Percentiles rank a stretch among this genome's conserved stretches.
phyloP scores from a whole-genome alignment of 495 filamentous ascomycete species.

The Tuber melanosporum region DNA sequence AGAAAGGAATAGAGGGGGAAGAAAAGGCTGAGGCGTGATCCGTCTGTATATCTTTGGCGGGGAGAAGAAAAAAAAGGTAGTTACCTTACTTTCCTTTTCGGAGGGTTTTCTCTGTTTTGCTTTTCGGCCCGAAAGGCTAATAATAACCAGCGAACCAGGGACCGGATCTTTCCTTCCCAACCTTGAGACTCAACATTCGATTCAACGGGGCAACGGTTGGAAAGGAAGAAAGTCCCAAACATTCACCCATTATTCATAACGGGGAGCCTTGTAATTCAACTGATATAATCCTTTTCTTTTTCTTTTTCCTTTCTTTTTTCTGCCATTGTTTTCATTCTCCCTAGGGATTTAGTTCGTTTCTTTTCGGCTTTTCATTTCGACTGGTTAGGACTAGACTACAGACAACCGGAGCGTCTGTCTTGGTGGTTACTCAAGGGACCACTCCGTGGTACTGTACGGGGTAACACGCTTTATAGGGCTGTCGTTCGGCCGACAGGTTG shows the following conservation, averaged over 20 bases:
- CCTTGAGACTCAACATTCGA: neutral
- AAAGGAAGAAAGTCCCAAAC: constrained; percentile 1
- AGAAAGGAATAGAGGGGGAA: neutral
- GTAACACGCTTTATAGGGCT: neutral
- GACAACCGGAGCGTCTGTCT: neutral
- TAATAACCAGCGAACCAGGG: constrained; percentile 4
- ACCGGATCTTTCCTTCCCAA: neutral
- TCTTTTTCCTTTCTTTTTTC: neutral
- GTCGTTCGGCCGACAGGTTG: neutral
- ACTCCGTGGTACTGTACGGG: neutral
- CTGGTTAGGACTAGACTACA: neutral
- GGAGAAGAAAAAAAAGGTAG: neutral
- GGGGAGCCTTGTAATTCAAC: neutral
- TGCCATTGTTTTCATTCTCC: neutral
- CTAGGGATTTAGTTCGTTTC: neutral
- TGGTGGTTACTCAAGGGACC: constrained; percentile 4
- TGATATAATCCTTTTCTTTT: neutral
- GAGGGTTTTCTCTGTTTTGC: neutral
- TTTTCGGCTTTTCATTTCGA: neutral
- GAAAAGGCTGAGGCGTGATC: neutral
- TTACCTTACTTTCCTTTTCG: neutral
- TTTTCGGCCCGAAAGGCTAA: constrained; percentile 2
- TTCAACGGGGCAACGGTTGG: constrained; percentile 2
- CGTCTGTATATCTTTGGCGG: neutral
- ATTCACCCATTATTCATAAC: neutral